These are phyloP conservation scores for Hyaloscypha hepaticicola DNA, from an alignment of 495 filamentous ascomycete species.

Conservation along the genomic window DNA sequence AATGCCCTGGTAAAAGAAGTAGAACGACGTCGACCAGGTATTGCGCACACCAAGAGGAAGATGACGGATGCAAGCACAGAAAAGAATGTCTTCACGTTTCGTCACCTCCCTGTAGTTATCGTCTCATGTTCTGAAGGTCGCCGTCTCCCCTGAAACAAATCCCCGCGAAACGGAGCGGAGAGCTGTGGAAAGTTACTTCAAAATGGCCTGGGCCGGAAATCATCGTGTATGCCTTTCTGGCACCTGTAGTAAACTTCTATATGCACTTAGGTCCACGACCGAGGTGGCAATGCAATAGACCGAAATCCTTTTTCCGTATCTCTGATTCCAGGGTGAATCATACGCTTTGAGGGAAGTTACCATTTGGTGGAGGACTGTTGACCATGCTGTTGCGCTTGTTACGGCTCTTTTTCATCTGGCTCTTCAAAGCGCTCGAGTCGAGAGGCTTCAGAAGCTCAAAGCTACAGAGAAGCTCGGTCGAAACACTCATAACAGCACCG, in stretches of 20 bases:
- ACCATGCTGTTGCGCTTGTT: conserved; percentile 88
- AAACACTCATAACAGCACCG: conserved; percentile 98
- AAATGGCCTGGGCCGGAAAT: conserved; percentile 1
- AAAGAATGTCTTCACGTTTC: background rate
- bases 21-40: background rate
- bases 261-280: conserved; percentile 5
- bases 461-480: conserved; percentile 87
- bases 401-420: conserved; percentile 96
- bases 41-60: background rate
- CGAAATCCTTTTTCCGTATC: background rate
- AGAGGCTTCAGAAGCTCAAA: conserved; percentile 96
- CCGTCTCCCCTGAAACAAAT: background rate
- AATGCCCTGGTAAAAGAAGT: background rate
- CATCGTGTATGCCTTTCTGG: conserved; percentile 4
- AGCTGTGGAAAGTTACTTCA: background rate
- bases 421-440: conserved; percentile 96
- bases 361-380: conserved; percentile 79
- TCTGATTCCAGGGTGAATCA: conserved; percentile 32
- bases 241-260: background rate
- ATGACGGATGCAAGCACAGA: background rate
- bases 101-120: background rate
- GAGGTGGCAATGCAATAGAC: background rate
- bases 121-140: background rate
- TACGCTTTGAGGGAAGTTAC: conserved; percentile 51
- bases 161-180: background rate